Percentiles rank a stretch among this genome's conserved stretches.
Conservation (phyloP, 1,284 basidiomycete species). For the Phlebopus sp. region DNA sequence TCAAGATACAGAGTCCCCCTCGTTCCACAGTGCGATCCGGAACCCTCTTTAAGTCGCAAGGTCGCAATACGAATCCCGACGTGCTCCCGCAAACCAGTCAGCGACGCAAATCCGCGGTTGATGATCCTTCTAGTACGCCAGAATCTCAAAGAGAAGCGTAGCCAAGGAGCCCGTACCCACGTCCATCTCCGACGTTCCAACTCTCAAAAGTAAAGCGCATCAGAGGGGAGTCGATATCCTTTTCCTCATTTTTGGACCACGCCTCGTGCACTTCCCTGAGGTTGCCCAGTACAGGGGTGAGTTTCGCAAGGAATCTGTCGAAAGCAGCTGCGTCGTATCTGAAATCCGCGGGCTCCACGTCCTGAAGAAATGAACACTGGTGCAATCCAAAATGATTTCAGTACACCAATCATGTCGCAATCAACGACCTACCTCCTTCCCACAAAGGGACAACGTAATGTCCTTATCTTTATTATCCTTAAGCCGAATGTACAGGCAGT, state of each 20-base stretch:
- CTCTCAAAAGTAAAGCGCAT: slow-evolving; percentile 33
- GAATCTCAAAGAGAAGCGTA: slow-evolving; percentile 7
- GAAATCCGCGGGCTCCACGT: slow-evolving; percentile 42
- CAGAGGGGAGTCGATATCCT: slow-evolving; percentile 22
- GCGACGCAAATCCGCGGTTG: too few species aligned
- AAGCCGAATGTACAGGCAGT: slow-evolving; percentile 46
- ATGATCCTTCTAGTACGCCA: not conserved
- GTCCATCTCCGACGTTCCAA: slow-evolving; percentile 23
- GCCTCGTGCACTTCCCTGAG: slow-evolving; percentile 27
- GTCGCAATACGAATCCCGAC: too few species aligned
- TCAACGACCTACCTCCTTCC: slow-evolving; percentile 38
- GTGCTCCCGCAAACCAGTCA: too few species aligned
- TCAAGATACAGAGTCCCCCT: too few species aligned
- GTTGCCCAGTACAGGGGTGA: slow-evolving; percentile 46
- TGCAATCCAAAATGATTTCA: not conserved
- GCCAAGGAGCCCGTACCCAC: slow-evolving; percentile 22
- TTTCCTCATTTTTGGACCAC: slow-evolving; percentile 22
- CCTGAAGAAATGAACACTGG: slow-evolving; percentile 45
- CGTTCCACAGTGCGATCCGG: too few species aligned
- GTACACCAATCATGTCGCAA: not conserved
- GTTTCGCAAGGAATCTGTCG: slow-evolving; percentile 34
- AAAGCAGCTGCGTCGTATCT: slow-evolving; percentile 38
- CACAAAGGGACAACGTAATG: slow-evolving; percentile 44
- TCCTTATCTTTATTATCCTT: slow-evolving; percentile 45
- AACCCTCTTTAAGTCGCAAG: not conserved